A percentile compares a stretch with the other conserved stretches of the same genome.
phyloP scores from a whole-genome alignment of 2,329 filamentous ascomycete genomes.

The Aspergillus puulaauensis region DNA sequence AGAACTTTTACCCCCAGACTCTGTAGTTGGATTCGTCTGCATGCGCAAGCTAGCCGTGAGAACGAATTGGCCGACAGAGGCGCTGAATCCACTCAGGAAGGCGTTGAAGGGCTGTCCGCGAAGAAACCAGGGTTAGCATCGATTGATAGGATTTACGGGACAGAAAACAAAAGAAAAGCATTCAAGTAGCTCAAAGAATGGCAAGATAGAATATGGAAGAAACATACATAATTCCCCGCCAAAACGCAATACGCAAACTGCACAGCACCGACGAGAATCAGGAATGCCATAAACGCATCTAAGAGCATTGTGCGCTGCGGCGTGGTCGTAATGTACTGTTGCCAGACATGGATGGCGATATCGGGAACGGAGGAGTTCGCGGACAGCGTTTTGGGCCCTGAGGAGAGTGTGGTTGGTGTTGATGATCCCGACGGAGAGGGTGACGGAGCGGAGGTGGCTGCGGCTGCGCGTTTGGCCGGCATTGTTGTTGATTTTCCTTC shows the following conservation, averaged over 20 bases:
- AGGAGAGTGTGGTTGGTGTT: slow-evolving; percentile 24
- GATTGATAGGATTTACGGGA: background rate
- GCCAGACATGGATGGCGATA: slow-evolving; percentile 69
- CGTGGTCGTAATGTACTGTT: slow-evolving; percentile 76
- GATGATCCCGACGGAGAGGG: slow-evolving; percentile 43
- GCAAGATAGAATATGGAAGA: slow-evolving; percentile 1
- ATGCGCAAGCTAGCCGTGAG: slow-evolving; percentile 87
- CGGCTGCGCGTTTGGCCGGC: slow-evolving; percentile 8
- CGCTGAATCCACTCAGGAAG: slow-evolving; percentile 91
- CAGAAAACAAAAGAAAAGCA: background rate
- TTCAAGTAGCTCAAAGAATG: background rate
- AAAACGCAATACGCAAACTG: slow-evolving; percentile 93
- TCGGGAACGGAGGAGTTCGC: slow-evolving; percentile 47
- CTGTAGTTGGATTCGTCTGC: slow-evolving; percentile 66
- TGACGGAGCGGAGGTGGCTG: slow-evolving; percentile 56
- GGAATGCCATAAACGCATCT: slow-evolving; percentile 85
- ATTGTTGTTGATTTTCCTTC: background rate
- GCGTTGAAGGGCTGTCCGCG: slow-evolving; percentile 85
- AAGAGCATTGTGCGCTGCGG: slow-evolving; percentile 89
- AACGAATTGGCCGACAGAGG: slow-evolving; percentile 96
- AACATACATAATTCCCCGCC: slow-evolving; percentile 88
- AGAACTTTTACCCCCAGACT: background rate
- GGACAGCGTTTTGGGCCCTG: slow-evolving; percentile 37
- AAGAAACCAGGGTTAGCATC: background rate
- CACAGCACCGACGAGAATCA: slow-evolving; percentile 79